phyloP scores from a whole-genome alignment of 371 early-diverging fungal species.

The Zychaea mexicana region DNA sequence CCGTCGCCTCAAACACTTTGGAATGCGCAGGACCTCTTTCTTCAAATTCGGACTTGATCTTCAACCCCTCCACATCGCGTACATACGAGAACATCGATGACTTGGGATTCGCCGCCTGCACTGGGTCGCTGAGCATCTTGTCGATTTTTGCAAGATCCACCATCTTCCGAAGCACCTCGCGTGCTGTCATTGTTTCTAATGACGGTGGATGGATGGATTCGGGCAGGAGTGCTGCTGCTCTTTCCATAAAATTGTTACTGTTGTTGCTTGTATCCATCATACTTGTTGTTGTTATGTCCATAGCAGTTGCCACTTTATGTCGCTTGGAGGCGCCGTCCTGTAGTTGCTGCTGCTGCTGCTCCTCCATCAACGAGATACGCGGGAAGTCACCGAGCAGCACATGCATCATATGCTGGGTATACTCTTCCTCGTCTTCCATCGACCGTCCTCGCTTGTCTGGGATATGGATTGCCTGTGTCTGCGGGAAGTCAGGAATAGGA shows the following conservation, averaged over 20 bases:
- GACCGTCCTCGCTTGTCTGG: background rate
- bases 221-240: background rate
- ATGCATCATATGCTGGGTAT: background rate
- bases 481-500: background rate
- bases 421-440: slow-evolving; percentile 4
- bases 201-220: background rate
- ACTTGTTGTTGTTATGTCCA: background rate
- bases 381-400: background rate
- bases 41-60: background rate
- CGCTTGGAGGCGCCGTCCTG: background rate
- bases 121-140: slow-evolving; percentile 4
- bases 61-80: background rate
- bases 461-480: background rate
- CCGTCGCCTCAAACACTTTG: background rate
- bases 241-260: background rate
- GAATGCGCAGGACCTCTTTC: slow-evolving; percentile 6
- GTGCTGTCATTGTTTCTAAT: background rate
- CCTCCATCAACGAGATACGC: background rate
- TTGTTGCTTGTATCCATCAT: background rate
- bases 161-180: background rate
- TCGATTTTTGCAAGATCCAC: slow-evolving; percentile 5
- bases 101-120: slow-evolving; percentile 10
- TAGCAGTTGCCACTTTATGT: background rate
- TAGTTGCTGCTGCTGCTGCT: background rate
- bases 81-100: slow-evolving; percentile 9